phyloP scores from a whole-genome alignment of 257 asterid genomes.

The Forsythia suspensa region DNA sequence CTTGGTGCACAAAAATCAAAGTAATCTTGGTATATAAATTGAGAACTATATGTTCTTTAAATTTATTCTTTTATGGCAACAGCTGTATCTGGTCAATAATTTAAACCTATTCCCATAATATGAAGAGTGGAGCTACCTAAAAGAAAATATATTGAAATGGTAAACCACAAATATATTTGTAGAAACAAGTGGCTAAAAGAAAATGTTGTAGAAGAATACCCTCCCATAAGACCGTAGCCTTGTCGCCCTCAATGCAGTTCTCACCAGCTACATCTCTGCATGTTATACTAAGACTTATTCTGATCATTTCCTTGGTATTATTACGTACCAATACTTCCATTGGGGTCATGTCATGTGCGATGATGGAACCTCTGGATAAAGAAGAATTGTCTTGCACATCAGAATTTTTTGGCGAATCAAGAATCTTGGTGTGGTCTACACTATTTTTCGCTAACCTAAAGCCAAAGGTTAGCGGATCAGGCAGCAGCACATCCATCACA shows the following conservation, averaged over 20 bases:
- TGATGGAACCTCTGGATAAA: constrained; percentile 41
- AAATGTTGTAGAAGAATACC: constrained; percentile 45
- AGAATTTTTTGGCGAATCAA: constrained; percentile 34
- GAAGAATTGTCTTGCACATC: constrained; percentile 24
- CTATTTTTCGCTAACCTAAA: constrained; percentile 65
- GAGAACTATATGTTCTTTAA: not conserved
- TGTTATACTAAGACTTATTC: constrained; percentile 65
- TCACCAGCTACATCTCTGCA: constrained; percentile 99
- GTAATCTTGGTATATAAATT: constrained; percentile 1
- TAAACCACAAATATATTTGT: not conserved
- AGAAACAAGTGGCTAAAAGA: constrained; percentile 4
- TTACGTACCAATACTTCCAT: constrained; percentile 95
- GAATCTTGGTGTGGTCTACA: constrained; percentile 22
- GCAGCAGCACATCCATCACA: constrained; percentile 90
- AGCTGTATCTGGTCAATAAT: not conserved
- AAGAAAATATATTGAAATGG: not conserved
- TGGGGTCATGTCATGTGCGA: constrained; percentile 78
- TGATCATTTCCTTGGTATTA: constrained; percentile 79
- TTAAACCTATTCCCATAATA: not conserved
- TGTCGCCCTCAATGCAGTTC: constrained; percentile 88
- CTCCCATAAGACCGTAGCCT: constrained; percentile 96
- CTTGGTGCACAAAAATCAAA: not conserved
- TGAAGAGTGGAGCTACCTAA: not conserved
- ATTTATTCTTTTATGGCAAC: not conserved
- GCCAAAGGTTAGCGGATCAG: constrained; percentile 97